Evolutionary conservation across 208 protist genomes (phyloP).

Genomic region (Leishmania amazonensis): DNA sequence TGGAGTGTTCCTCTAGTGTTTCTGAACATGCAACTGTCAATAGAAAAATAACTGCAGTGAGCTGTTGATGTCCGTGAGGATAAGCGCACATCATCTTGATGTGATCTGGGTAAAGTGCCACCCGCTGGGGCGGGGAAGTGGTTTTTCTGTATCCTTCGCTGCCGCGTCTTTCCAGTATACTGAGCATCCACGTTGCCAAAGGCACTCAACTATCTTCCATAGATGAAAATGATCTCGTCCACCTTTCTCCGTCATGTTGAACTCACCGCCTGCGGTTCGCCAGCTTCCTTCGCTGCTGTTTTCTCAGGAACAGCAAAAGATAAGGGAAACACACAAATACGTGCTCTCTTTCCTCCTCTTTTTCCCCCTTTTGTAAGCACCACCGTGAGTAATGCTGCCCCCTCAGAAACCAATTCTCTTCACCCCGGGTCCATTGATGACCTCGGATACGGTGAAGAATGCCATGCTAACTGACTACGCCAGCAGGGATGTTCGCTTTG

Average conservation of each 20-base stretch:
- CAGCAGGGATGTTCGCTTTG: slow-evolving; percentile 79
- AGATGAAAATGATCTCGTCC: background rate
- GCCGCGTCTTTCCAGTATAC: background rate
- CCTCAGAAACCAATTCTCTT: slow-evolving; percentile 67
- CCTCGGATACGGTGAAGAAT: slow-evolving; percentile 73
- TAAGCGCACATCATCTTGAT: background rate
- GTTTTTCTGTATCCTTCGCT: background rate
- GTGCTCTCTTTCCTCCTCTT: background rate
- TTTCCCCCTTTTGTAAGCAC: too few species aligned
- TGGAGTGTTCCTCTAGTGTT: background rate
- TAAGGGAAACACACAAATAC: background rate
- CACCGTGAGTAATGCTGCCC: slow-evolving; percentile 3
- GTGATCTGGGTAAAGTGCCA: background rate
- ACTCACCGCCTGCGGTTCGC: background rate
- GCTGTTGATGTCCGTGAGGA: background rate
- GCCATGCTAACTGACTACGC: slow-evolving; percentile 84
- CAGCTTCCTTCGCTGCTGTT: background rate
- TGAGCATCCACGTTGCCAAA: too few species aligned
- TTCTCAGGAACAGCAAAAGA: background rate
- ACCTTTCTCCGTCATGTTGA: too few species aligned
- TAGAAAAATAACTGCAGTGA: background rate
- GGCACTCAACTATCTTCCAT: background rate
- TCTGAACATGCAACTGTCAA: background rate
- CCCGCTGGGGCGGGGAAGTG: background rate
- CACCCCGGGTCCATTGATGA: slow-evolving; percentile 84